phyloP scores from a whole-genome alignment of 2,329 filamentous ascomycete genomes.

The Cercospora sojina region DNA sequence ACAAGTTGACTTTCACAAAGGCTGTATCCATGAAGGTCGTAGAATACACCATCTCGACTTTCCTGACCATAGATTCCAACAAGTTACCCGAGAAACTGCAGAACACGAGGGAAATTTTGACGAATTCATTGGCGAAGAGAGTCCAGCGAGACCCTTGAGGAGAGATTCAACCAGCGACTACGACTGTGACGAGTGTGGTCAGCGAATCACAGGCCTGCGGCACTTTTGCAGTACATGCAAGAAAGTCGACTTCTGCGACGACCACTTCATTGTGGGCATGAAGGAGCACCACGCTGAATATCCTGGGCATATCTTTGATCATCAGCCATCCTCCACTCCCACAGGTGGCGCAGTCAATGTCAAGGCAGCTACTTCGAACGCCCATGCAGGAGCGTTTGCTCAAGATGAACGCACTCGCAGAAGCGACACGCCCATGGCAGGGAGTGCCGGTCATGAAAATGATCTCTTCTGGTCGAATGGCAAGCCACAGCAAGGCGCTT shows the following conservation, averaged over 20 bases:
- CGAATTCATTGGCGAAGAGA: background rate
- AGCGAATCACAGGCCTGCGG: background rate
- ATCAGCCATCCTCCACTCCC: background rate
- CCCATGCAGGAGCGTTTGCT: background rate
- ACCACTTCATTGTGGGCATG: conserved; percentile 7
- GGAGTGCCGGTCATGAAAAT: background rate
- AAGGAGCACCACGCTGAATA: background rate
- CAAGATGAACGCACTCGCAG: background rate
- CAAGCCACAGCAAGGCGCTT: background rate
- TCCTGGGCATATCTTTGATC: conserved; percentile 1
- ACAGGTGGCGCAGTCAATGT: background rate
- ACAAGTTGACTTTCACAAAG: conserved; percentile 5
- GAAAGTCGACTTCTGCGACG: conserved; percentile 5
- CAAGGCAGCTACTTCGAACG: background rate
- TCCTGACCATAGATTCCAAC: background rate
- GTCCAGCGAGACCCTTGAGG: background rate
- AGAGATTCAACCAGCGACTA: background rate
- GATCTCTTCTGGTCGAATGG: background rate
- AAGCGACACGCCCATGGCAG: conserved; percentile 3
- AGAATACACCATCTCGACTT: conserved; percentile 2
- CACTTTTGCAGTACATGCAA: conserved; percentile 1
- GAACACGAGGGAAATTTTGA: background rate
- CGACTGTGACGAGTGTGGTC: conserved; percentile 1
- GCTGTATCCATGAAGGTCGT: conserved; percentile 3
- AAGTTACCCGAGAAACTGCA: background rate